Evolutionary conservation across 441 rosid genomes (phyloP).

Genomic region (Gossypium lobatum): DNA sequence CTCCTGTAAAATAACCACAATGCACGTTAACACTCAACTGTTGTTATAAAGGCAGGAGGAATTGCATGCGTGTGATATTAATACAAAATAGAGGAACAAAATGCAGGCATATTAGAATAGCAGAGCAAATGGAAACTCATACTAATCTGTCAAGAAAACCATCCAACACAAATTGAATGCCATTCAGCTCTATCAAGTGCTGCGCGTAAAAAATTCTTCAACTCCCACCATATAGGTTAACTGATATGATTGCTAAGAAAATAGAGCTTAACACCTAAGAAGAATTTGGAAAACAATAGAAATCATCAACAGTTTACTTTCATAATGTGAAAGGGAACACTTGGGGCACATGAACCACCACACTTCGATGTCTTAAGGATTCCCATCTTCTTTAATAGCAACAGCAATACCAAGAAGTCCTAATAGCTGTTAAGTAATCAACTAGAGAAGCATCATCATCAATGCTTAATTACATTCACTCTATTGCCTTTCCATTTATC

Average conservation of each 20-base stretch:
- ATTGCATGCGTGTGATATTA: neutral
- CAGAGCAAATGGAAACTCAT: neutral
- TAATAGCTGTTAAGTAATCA: neutral
- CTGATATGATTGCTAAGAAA: neutral
- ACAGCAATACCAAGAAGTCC: neutral
- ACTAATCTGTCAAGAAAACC: too few species aligned
- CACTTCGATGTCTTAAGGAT: neutral
- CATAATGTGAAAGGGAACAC: neutral
- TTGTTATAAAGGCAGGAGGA: neutral
- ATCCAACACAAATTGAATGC: neutral
- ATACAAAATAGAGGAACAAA: neutral
- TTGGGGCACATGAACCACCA: neutral
- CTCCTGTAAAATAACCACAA: slow-evolving; percentile 22
- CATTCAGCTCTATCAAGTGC: neutral
- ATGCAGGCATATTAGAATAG: neutral
- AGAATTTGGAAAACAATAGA: neutral
- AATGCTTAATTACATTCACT: neutral
- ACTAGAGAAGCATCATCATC: neutral
- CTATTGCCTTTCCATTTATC: neutral
- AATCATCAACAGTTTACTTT: neutral
- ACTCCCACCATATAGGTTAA: neutral
- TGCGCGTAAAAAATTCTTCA: neutral
- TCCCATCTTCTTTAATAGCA: neutral
- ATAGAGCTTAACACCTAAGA: neutral
- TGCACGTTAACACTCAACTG: neutral